Evolutionary conservation across 1,284 basidiomycete species (phyloP), one percentile per base, ranked within the genome.

Genomic region (Trichosporon inkin): DNA sequence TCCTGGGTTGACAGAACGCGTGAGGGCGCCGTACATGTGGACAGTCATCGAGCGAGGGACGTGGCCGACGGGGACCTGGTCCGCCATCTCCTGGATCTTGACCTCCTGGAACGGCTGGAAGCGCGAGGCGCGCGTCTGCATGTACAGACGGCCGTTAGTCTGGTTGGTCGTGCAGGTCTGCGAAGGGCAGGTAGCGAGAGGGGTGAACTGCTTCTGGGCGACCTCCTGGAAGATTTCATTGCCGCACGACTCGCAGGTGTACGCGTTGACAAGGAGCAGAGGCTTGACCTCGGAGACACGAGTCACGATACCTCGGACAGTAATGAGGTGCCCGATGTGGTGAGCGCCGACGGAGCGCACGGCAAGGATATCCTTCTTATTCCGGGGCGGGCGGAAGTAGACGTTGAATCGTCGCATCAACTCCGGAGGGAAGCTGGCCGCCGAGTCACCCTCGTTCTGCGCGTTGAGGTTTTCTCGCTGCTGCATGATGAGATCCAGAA

Each of bases 1-100:
- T 32, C 96, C 96, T 0, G 96, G 96, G 71, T 89, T 96, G 86
- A 98, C 88, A 53, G 85, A 81, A 39, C 96, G 88, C 4, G 93
- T 95, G 47, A 97, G 83, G 59, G 84, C 87, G 13, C 96, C 96
- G 68, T 92, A 88, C 38, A 99, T 82, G 75, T 99, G 94, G 32
- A 98, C 79, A 0, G 93, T 94, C 96, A 98, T 99, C 2, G 93
- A 93, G 37, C 96, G 88, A 34, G 96, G 96, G 62, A 99, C 99
- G 76, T 99, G 96, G 3, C 96, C 96, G 37, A 99, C 94, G 20
- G 96, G 96, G 0, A 99, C 96, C 86, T 99, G 96, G 73, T 99
- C 96, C 22, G 96, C 90, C 95, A 99, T 96, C 79, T 99, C 96
- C 77, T 99, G 96, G 53, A 99, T 92, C 80, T 96, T 96, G 67